Evolutionary conservation across 108 stramenopile genomes (phyloP).

Genomic region (Bacterosira constricta): DNA sequence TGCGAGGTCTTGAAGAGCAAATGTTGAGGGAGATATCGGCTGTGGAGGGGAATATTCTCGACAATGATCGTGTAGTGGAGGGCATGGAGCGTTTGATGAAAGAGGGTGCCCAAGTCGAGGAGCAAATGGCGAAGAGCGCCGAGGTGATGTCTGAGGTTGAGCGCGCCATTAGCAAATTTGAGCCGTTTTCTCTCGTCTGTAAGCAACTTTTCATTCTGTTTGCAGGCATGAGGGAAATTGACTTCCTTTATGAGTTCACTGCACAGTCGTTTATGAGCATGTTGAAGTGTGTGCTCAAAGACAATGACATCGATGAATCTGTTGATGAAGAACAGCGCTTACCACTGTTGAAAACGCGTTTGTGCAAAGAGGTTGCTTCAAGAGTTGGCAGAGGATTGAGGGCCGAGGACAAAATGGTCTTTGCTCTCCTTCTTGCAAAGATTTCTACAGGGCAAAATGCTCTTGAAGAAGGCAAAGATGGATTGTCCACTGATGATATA

Average conservation of each 20-base stretch:
- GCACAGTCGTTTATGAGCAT: conserved; percentile 85
- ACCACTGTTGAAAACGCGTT: conserved; percentile 53
- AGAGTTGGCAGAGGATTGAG: conserved; percentile 89
- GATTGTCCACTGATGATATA: conserved; percentile 55
- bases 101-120: conserved; percentile 93
- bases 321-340: conserved; percentile 57
- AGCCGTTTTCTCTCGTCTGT: conserved; percentile 84
- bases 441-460: conserved; percentile 54
- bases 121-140: conserved; percentile 89
- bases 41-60: conserved; percentile 96
- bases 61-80: conserved; percentile 94
- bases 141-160: conserved; percentile 92
- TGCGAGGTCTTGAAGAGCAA: conserved; percentile 95
- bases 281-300: conserved; percentile 69
- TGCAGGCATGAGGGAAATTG: conserved; percentile 70
- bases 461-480: conserved; percentile 3
- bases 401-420: conserved; percentile 93
- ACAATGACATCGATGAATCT: conserved; percentile 21
- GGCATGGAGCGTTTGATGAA: conserved; percentile 96
- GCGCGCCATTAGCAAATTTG: conserved; percentile 79
- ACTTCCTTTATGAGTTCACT: conserved; percentile 87
- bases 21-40: conserved; percentile 93
- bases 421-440: conserved; percentile 88
- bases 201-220: conserved; percentile 72
- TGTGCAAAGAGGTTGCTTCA: conserved; percentile 87